Evolutionary conservation across 495 filamentous ascomycete species (phyloP), one percentile per base, ranked within the genome.

Genomic region (Tuber calosporum): DNA sequence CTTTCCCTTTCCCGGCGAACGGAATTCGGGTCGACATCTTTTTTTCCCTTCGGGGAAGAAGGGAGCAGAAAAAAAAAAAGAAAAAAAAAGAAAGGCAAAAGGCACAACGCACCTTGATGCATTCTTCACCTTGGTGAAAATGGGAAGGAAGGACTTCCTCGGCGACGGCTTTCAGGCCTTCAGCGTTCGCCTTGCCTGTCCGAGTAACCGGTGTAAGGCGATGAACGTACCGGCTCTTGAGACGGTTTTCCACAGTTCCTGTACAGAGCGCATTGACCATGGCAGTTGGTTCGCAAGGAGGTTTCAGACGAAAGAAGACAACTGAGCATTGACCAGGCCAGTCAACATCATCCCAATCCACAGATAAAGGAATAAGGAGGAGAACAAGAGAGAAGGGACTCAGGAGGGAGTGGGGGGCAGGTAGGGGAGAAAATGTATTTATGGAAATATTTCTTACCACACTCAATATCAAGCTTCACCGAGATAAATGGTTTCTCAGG

Each of bases 191-290:
- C 82, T 93, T 96, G 2, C 87, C 91, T 67, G 91, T 91, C 26
- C 86, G 82, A 5, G 85, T 88, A 73, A 97, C 86, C 2, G 95
- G 95, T 26, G 92, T 96, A 77, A 99, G 84, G 73, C 96, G 87
- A 82, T 95, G 94, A 39, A 94, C 86, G 79, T 88, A 97, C 88
- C 74, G 85, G 87, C 81, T 91, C 88, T 75, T 82, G 85, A n/a
- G 81, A 83, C 66, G 85, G 83, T 74, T 74, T 80, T 69, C 84
- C 83, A 74, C 88, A 87, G 70, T 96, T 91, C 71, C 83, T 78
- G 82, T 92, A 94, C 72, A 98, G 88, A 99, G 90, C 39, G 84
- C 83, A 75, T 89, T 87, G 17, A 96, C 92, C 78, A 98, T 87
- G 71, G 88, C 84, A 5, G 94, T 90, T 0, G 95, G 93, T 67